phyloP scores from a whole-genome alignment of 805 yeast species.

The Teunomyces atbi region DNA sequence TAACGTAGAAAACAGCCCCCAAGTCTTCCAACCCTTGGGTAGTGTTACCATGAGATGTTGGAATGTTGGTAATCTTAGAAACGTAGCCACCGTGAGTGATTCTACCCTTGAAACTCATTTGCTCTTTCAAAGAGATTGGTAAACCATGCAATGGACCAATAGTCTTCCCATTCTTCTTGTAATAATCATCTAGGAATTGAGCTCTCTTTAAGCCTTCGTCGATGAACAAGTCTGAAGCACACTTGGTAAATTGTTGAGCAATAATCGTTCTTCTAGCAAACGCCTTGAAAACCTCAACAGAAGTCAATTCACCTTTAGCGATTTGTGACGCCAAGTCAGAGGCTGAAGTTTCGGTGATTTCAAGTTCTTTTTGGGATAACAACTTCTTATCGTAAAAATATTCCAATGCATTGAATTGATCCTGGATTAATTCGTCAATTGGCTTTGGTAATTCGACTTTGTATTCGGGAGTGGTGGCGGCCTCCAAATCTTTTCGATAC shows the following conservation, averaged over 20 bases:
- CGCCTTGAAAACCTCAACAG: constrained; percentile 57
- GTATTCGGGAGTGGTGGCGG: constrained; percentile 30
- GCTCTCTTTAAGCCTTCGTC: constrained; percentile 61
- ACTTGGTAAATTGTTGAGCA: constrained; percentile 62
- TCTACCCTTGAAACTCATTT: constrained; percentile 51
- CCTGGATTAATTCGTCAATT: constrained; percentile 29
- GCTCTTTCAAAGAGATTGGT: constrained; percentile 67
- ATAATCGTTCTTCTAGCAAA: constrained; percentile 64
- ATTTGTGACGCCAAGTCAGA: constrained; percentile 42
- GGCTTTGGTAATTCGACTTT: constrained; percentile 32
- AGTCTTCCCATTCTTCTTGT: constrained; percentile 44
- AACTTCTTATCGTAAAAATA: constrained; percentile 34
- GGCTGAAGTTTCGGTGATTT: constrained; percentile 46
- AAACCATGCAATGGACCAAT: constrained; percentile 67
- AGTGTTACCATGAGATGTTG: constrained; percentile 47
- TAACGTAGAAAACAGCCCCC: constrained; percentile 58
- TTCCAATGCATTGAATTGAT: constrained; percentile 38
- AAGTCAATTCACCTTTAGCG: constrained; percentile 44
- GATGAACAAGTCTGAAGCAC: constrained; percentile 59
- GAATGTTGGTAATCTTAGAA: constrained; percentile 46
- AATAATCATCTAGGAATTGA: constrained; percentile 51
- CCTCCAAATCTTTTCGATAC: constrained; percentile 35
- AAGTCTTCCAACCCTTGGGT: constrained; percentile 46
- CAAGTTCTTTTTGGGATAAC: constrained; percentile 37
- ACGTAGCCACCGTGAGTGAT: constrained; percentile 63